Percentiles rank a stretch among this genome's conserved stretches.
These are phyloP conservation scores for Stemphylium lycopersici DNA, from an alignment of 2,329 filamentous ascomycete genomes.

Conservation along the genomic window DNA sequence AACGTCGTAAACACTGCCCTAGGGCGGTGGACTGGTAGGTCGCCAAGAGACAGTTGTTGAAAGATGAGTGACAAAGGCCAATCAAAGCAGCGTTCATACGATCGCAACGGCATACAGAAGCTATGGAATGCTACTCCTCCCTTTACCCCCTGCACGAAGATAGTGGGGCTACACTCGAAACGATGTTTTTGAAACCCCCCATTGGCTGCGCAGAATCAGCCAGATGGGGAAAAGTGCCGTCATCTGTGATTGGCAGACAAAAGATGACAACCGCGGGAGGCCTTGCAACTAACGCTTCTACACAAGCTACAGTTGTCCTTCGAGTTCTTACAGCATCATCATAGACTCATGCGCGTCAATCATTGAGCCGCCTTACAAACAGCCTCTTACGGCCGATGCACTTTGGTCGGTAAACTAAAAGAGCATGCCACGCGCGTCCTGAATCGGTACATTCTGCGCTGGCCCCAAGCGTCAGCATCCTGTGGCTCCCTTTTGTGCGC, in stretches of 20 bases:
- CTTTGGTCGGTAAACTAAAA: neutral
- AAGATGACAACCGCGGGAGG: neutral
- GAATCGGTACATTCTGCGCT: slow-evolving; percentile 30
- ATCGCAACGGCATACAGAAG: neutral
- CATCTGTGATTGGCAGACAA: neutral
- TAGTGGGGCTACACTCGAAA: neutral
- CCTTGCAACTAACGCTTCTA: neutral
- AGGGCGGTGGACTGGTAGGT: neutral
- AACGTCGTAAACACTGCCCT: neutral
- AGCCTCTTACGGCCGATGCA: neutral
- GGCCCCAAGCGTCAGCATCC: slow-evolving; percentile 1
- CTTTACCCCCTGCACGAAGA: neutral
- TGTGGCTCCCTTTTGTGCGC: neutral
- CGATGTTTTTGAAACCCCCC: neutral
- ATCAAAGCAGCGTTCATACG: neutral
- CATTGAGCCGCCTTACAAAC: too few relatives aligned
- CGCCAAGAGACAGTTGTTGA: neutral
- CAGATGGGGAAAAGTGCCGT: slow-evolving; percentile 1
- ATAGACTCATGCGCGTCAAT: slow-evolving; percentile 14
- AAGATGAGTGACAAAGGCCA: neutral
- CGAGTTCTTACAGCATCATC: slow-evolving; percentile 1
- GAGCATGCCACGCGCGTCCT: slow-evolving; percentile 11
- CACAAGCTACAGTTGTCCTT: neutral
- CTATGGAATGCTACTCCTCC: neutral
- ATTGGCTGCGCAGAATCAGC: slow-evolving; percentile 14